Conservation (phyloP, 495 filamentous ascomycete genomes). For the Penicillium soppii region DNA sequence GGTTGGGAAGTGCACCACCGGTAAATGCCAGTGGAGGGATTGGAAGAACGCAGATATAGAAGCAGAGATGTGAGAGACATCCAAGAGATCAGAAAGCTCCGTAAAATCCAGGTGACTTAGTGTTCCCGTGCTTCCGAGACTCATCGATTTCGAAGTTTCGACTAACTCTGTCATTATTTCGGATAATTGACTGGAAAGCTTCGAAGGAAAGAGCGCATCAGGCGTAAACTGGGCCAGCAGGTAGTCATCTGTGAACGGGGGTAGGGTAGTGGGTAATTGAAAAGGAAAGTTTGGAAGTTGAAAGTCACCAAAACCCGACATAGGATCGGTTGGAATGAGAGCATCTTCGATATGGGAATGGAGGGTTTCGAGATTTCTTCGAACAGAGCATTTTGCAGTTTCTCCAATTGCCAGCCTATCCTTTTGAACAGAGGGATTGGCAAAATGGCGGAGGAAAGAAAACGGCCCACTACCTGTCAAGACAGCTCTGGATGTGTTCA, state of each 20-base stretch:
- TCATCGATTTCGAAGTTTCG: conserved; percentile 36
- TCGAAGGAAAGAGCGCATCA: conserved; percentile 25
- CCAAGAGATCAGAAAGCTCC: conserved; percentile 28
- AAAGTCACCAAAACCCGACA: conserved; percentile 13
- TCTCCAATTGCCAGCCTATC: conserved; percentile 38
- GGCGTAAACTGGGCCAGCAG: conserved; percentile 16
- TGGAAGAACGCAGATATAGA: conserved; percentile 42
- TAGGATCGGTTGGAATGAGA: conserved; percentile 23
- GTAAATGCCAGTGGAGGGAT: conserved; percentile 40
- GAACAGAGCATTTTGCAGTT: conserved; percentile 33
- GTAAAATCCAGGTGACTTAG: conserved; percentile 18
- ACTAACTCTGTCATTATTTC: conserved; percentile 30
- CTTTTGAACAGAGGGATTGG: conserved; percentile 30
- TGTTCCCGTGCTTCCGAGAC: background rate
- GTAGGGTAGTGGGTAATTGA: conserved; percentile 5
- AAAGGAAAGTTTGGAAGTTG: conserved; percentile 15
- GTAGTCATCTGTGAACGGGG: conserved; percentile 16
- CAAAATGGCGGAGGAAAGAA: conserved; percentile 35
- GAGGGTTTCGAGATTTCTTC: conserved; percentile 32
- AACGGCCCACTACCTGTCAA: conserved; percentile 25
- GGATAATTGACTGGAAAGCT: conserved; percentile 31
- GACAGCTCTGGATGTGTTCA: conserved; percentile 56
- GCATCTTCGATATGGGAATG: conserved; percentile 35
- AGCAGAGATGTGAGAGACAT: conserved; percentile 29
- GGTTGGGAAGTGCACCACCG: conserved; percentile 40